A percentile compares a stretch with the other conserved stretches of the same genome.
phyloP scores from a whole-genome alignment of 305 asterid genomes.

The Ruellia speciosa region DNA sequence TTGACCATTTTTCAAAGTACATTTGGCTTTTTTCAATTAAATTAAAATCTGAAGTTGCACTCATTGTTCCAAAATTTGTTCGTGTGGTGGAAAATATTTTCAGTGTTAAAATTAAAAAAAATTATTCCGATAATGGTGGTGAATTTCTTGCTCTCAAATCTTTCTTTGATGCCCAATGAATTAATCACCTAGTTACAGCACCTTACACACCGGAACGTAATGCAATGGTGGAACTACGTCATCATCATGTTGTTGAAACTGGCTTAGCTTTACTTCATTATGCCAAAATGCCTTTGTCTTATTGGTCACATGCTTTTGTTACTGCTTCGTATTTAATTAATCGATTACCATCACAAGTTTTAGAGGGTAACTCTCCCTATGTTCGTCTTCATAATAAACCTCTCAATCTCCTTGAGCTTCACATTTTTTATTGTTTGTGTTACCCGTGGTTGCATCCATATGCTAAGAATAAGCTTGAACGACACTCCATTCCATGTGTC shows the following conservation, averaged over 20 bases:
- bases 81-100: no score
- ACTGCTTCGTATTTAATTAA: constrained; percentile 3
- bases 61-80: neutral
- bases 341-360: neutral
- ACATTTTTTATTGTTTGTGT: neutral
- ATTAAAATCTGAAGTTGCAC: constrained; percentile 1
- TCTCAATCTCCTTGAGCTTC: neutral
- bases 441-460: neutral
- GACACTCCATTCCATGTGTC: neutral
- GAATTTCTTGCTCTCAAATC: neutral
- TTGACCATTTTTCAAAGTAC: constrained; percentile 5
- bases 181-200: neutral
- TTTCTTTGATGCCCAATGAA: neutral
- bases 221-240: neutral
- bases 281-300: neutral
- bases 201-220: constrained; percentile 13
- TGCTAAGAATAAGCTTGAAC: neutral
- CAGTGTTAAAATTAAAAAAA: no score
- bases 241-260: constrained; percentile 14
- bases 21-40: neutral
- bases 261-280: neutral
- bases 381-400: neutral
- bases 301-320: constrained; percentile 13
- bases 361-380: neutral
- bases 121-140: constrained; percentile 5